Conservation (phyloP, 2,329 filamentous ascomycete genomes). For the Fusarium pilosicola region DNA sequence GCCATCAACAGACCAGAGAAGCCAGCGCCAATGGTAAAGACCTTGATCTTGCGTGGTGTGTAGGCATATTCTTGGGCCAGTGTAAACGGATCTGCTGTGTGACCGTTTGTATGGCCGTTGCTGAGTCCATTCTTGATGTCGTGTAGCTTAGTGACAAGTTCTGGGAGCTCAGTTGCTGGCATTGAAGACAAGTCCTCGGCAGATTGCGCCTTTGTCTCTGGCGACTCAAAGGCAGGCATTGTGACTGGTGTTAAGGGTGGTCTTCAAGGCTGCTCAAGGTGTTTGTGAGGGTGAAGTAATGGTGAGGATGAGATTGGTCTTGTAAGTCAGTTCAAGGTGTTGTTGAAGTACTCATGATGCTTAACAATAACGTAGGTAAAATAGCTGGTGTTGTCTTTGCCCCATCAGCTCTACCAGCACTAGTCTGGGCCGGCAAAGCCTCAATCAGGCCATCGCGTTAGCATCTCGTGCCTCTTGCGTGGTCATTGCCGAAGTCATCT, state of each 20-base stretch:
- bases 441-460: background rate
- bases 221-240: conserved; percentile 34
- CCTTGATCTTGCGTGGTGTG: conserved; percentile 45
- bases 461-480: background rate
- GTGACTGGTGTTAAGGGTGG: background rate
- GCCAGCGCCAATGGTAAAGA: conserved; percentile 49
- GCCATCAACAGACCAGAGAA: conserved; percentile 49
- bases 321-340: background rate
- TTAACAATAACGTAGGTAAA: background rate
- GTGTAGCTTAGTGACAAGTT: conserved; percentile 4
- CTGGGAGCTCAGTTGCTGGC: conserved; percentile 35
- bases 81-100: conserved; percentile 42
- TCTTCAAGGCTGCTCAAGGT: background rate
- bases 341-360: background rate
- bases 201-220: conserved; percentile 9
- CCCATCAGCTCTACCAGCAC: background rate
- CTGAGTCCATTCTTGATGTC: background rate
- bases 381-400: background rate
- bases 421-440: background rate
- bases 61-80: conserved; percentile 44
- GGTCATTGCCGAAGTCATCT: background rate
- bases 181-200: background rate
- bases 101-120: conserved; percentile 1
- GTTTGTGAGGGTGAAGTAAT: background rate
- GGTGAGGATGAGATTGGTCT: background rate